Evolutionary conservation across 257 asterid species (phyloP), one percentile per base, ranked within the genome.

Genomic region (Nicotiana undulata): DNA sequence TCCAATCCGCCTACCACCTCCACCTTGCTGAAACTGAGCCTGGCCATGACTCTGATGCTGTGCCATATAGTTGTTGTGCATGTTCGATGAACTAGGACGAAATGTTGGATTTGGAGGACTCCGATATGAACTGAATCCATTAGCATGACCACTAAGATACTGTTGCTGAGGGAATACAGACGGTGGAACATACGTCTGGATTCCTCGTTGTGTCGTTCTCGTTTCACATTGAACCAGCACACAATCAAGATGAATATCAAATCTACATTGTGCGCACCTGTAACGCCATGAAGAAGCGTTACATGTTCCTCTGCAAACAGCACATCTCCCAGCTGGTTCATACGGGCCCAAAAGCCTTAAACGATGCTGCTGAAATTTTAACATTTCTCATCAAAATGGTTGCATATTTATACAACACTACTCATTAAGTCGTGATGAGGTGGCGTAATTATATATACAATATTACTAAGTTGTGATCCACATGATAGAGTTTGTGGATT

Each of bases 161-260:
- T 70, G 74, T 78, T 29, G 58, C 7, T 49, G 78, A 3, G 83
- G 78, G 16, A 40, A 20, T 20, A 2, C 7, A 20, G 31, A 12
- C 0, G 55, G 79, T 80, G 83, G 66, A 31, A 63, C 18, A 2
- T 17, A 65, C 13, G 44, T 79, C 0, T 16, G 31, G 16, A 60
- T 51, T 15, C 66, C 22, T 51, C 65, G 78, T 9, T 66, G 40
- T 9, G 15, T 5, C 1, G 0, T 3, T 75, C 9, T 32, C 15
- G 15, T n/a, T 20, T 28, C 37, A 31, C 61, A 46, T 44, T 63
- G 78, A 29, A 67, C 63, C 3, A 65, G 37, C 8, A 72, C 80
- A 52, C 82, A 85, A 59, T 74, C 84, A 3, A 83, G 75, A 77
- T 85, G 86, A 28, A 85, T 51, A 80, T 85, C 82, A 40, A 80